Base-by-base conservation (phyloP, 2,329 filamentous ascomycete species). In the Grosmannia serpens region DNA sequence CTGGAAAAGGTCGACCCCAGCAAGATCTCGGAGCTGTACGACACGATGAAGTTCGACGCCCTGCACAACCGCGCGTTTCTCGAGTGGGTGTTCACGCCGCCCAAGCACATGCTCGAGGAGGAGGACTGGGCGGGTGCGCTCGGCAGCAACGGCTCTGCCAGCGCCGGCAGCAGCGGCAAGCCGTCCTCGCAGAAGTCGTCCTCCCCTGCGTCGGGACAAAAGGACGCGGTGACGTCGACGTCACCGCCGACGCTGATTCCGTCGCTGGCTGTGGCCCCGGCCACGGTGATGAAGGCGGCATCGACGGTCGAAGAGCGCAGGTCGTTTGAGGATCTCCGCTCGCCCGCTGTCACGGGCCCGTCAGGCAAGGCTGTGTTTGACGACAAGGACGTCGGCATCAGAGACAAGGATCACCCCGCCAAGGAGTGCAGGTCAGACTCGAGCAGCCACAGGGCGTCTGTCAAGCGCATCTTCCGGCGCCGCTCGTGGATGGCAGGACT, bases 31-130 rank as follows among this genome's bases (percentile, higher is more conserved):
- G 94, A 99, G 74, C 81, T 99, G 3, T 99, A 99, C 70, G 94
- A 99, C 71, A 97, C 92, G 24, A 97, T 99, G 94, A 99, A 99
- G 72, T 99, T 97, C 64, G 94, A 99, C 70, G 94, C 94, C 1
- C 78, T 99, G 17, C 95, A 99, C 73, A 99, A 99, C 69, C 85
- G 94, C 2, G 89, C 91, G 62, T 99, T 99, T 67, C 76, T 99
- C 4, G 94, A 99, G 71, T 97, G 94, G 89, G 87, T 96, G 0
- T 99, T 99, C 66, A 95, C 91, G 20, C 94, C 94, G 1, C 86
- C 89, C 38, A 85, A 84, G 66, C 80, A 78, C 60, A 89, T 95
- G 73, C 75, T 92, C 13, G 87, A 88, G 57, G 88, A 92, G 56
- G 85, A 88, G 63, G 63, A 63, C 54, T 64, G 62, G 63, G 24